These are phyloP conservation scores for Colletotrichum phormii DNA, from an alignment of 2,329 filamentous ascomycete genomes.

Conservation along the genomic window DNA sequence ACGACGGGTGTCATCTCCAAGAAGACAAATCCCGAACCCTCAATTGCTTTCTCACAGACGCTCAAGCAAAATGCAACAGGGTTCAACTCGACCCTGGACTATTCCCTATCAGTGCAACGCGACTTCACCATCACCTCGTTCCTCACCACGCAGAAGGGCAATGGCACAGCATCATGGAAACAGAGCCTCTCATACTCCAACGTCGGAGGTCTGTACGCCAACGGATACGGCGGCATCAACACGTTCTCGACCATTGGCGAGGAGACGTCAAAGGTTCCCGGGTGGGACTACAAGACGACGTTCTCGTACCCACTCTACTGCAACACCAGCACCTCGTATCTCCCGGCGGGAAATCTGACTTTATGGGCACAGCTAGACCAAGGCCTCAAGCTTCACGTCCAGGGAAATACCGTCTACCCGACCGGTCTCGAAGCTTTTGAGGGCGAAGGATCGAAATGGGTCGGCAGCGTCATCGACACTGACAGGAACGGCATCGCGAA, in stretches of 20 bases:
- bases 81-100: constrained; percentile 69
- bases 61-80: constrained; percentile 61
- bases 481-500: constrained; percentile 67
- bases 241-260: constrained; percentile 45
- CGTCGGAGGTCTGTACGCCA: constrained; percentile 50
- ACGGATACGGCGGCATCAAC: constrained; percentile 41
- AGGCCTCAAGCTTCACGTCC: constrained; percentile 50
- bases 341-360: constrained; percentile 56
- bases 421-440: constrained; percentile 70
- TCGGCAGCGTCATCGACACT: constrained; percentile 55
- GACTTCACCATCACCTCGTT: constrained; percentile 63
- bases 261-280: constrained; percentile 39
- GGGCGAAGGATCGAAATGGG: neutral
- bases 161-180: constrained; percentile 60
- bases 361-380: constrained; percentile 57
- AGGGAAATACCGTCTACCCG: constrained; percentile 61
- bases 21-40: constrained; percentile 49
- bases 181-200: constrained; percentile 69
- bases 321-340: constrained; percentile 60
- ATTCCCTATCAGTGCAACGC: constrained; percentile 67
- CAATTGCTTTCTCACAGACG: constrained; percentile 61
- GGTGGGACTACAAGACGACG: constrained; percentile 44
- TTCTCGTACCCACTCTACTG: constrained; percentile 72
- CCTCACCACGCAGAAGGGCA: constrained; percentile 60
- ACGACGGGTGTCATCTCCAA: constrained; percentile 60